Evolutionary conservation across 1,284 basidiomycete genomes (phyloP).

Genomic region (Hymenochaete sp.): DNA sequence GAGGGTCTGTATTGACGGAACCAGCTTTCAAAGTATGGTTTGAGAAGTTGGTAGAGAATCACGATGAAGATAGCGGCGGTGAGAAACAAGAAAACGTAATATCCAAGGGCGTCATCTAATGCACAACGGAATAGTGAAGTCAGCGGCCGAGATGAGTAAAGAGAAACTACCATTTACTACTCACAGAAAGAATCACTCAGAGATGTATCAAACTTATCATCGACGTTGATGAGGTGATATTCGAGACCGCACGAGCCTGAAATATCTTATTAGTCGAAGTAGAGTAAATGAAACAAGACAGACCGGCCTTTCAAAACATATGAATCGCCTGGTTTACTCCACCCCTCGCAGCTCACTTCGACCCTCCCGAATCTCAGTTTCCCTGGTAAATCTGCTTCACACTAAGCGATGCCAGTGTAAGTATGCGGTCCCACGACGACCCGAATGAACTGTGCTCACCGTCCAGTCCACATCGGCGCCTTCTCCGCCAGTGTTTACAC

Average conservation of each 20-base stretch:
- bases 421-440: background rate
- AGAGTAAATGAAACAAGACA: background rate
- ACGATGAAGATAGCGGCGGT: conserved; percentile 37
- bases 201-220: conserved; percentile 27
- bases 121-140: conserved; percentile 4
- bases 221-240: conserved; percentile 66
- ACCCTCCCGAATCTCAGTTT: conserved; percentile 74
- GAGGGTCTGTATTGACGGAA: background rate
- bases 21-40: conserved; percentile 5
- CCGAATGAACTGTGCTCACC: conserved; percentile 30
- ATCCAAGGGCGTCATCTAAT: conserved; percentile 5
- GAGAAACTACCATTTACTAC: conserved; percentile 17
- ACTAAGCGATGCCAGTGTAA: conserved; percentile 36
- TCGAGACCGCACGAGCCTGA: conserved; percentile 77
- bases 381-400: conserved; percentile 82
- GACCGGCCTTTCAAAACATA: conserved; percentile 74
- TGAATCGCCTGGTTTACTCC: conserved; percentile 68
- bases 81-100: conserved; percentile 42
- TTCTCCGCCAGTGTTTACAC: conserved; percentile 66
- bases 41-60: conserved; percentile 39
- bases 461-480: conserved; percentile 81
- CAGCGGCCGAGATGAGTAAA: conserved; percentile 11
- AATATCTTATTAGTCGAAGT: background rate
- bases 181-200: conserved; percentile 21
- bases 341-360: conserved; percentile 85